A percentile compares a stretch with the other conserved stretches of the same genome.
These are phyloP conservation scores for Rosa lucieae DNA, from an alignment of 306 rosid genomes.

Conservation along the genomic window DNA sequence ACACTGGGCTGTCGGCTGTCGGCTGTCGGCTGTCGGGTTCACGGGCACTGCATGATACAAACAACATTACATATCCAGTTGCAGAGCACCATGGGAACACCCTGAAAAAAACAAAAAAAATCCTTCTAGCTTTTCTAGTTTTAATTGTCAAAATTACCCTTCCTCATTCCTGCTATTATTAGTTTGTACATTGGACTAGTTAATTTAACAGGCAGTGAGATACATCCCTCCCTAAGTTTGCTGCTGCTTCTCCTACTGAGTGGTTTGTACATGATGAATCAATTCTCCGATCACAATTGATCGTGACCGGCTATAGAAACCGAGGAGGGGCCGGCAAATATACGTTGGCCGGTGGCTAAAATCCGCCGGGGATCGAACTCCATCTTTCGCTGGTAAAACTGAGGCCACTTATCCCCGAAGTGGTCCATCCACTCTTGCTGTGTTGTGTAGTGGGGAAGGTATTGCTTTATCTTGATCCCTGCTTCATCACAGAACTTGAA, in stretches of 20 bases:
- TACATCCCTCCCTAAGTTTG: background rate
- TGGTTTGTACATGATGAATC: background rate
- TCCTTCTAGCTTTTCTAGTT: background rate
- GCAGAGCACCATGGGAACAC: background rate
- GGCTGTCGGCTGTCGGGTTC: constrained; percentile 48
- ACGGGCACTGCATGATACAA: constrained; percentile 39
- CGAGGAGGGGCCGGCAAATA: constrained; percentile 42
- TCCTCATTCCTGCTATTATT: background rate
- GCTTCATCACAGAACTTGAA: constrained; percentile 65
- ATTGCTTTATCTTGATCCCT: constrained; percentile 69
- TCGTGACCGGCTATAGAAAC: constrained; percentile 16
- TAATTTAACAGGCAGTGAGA: background rate
- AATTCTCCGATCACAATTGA: background rate
- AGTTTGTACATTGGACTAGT: background rate
- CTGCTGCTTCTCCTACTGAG: background rate
- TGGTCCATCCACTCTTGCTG: constrained; percentile 81
- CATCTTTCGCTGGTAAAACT: constrained; percentile 59
- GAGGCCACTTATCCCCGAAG: constrained; percentile 86
- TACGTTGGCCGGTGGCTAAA: constrained; percentile 87
- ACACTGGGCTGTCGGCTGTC: constrained; percentile 27
- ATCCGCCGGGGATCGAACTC: constrained; percentile 73
- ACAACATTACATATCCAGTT: background rate
- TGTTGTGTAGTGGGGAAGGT: constrained; percentile 82
- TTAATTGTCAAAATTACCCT: background rate
- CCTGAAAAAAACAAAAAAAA: background rate